Base-by-base conservation (phyloP, 257 asterid species). In the Ilex asprella region DNA sequence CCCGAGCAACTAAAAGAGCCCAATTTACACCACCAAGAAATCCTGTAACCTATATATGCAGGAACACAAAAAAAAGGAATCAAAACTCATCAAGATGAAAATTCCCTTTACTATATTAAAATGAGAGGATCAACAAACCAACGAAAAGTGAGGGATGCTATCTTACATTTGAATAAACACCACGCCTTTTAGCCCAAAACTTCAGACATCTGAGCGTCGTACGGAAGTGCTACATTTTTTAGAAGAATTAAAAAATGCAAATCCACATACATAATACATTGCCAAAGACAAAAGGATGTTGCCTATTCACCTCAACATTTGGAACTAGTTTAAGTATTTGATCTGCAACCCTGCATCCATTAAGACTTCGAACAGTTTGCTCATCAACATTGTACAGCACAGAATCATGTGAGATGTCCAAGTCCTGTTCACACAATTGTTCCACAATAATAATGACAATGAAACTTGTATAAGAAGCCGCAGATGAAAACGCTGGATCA, bases 311-410 rank as follows among this genome's bases (percentile, higher is more conserved):
- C 57, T 49, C 51, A 60, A 30, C 52, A 59, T 39, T 47, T 15
- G 61, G 44, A 39, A 21, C 61, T 59, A 43, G 54, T 31, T 31
- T 49, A 61, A 92, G 86, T 67, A 89, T 89, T 78, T 89, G 91
- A 85, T 93, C 97, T 7, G 99, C 97, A 8, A 93, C 97, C 51
- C 99, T 82, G 66, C 96, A 89, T 39, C 99, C 97, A 75, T 89
- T 89, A 58, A 93, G 99, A 76, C 97, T 89, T 65, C 99, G 80
- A 6, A 75, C 97, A 35, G 97, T 92, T 60, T 84, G 86, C 63
- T 89, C 99, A 35, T 92, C 99, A 35, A 89, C 86, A 75, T 92
- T 7, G 53, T 53, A 43, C 27, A 59, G 39, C 59, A 67, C 49
- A 51, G 41, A 55, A 13, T 12, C 14, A 39, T 47, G 53, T n/a